Conservation (phyloP, 768 basidiomycete genomes). For the Leccinum pellstonianum region DNA sequence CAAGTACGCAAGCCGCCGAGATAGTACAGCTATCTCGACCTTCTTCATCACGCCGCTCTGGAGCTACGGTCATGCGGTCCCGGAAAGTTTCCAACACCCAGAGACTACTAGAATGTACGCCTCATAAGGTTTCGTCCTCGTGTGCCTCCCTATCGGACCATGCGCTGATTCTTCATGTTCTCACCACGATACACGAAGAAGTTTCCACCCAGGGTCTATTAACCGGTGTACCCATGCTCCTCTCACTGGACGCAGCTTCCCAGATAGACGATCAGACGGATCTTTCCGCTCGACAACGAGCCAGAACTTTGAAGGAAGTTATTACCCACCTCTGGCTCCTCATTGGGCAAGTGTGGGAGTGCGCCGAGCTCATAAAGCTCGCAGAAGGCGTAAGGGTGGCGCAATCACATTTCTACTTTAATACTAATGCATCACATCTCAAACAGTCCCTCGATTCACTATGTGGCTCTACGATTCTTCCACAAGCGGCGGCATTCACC, state of each 20-base stretch:
- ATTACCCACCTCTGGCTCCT: slow-evolving; percentile 63
- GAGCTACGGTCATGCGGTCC: slow-evolving; percentile 43
- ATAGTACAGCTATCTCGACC: no score
- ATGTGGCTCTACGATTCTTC: slow-evolving; percentile 38
- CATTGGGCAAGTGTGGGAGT: slow-evolving; percentile 47
- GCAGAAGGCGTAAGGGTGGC: slow-evolving; percentile 53
- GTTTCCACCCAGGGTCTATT: slow-evolving; percentile 72
- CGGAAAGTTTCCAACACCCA: slow-evolving; percentile 58
- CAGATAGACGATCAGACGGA: slow-evolving; percentile 43
- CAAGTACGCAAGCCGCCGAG: no score
- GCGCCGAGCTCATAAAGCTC: slow-evolving; percentile 39
- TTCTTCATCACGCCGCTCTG: no score
- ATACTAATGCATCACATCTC: slow-evolving; percentile 16
- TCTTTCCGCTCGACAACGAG: slow-evolving; percentile 40
- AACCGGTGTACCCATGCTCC: slow-evolving; percentile 81
- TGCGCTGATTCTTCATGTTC: slow-evolving; percentile 62
- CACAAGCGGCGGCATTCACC: slow-evolving; percentile 33
- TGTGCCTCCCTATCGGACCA: slow-evolving; percentile 68
- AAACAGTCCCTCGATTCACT: slow-evolving; percentile 46
- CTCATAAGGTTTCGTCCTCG: slow-evolving; percentile 42
- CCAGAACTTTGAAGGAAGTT: slow-evolving; percentile 58
- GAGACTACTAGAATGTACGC: slow-evolving; percentile 49
- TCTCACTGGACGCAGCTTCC: slow-evolving; percentile 63
- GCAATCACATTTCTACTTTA: slow-evolving; percentile 14
- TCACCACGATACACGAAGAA: slow-evolving; percentile 65